These are phyloP conservation scores for Pseudogymnoascus sp. DNA, from an alignment of 2,329 filamentous ascomycete species.

Conservation along the genomic window DNA sequence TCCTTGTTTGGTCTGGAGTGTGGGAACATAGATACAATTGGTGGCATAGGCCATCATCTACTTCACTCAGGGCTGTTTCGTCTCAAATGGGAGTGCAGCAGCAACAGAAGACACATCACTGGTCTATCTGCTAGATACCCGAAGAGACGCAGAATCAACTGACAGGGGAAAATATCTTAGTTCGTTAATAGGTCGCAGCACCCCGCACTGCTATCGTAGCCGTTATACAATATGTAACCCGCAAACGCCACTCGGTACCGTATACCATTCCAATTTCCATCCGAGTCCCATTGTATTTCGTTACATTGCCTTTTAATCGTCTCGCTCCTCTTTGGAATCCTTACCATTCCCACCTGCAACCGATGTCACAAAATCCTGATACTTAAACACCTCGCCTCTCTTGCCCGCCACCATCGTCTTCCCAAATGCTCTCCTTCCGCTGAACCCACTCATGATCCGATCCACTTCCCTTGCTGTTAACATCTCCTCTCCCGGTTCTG, in stretches of 20 bases:
- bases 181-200: background rate
- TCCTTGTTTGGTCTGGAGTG: background rate
- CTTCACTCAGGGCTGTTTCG: background rate
- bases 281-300: background rate
- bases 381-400: constrained; percentile 83
- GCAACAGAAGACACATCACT: background rate
- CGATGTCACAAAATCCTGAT: constrained; percentile 72
- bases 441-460: constrained; percentile 78
- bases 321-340: constrained; percentile 19
- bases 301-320: background rate
- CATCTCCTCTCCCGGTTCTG: constrained; percentile 60
- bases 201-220: background rate
- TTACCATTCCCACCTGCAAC: constrained; percentile 23
- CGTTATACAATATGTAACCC: background rate
- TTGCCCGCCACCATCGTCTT: constrained; percentile 44
- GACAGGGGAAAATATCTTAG: background rate
- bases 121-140: background rate
- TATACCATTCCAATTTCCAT: constrained; percentile 2
- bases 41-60: background rate
- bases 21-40: background rate
- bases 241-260: constrained; percentile 4
- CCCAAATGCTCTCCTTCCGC: constrained; percentile 72
- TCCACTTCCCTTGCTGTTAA: constrained; percentile 72
- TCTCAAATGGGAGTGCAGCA: background rate
- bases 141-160: background rate